Base-by-base conservation (phyloP, 2,329 filamentous ascomycete species). In the Chaetothyriales sp. region DNA sequence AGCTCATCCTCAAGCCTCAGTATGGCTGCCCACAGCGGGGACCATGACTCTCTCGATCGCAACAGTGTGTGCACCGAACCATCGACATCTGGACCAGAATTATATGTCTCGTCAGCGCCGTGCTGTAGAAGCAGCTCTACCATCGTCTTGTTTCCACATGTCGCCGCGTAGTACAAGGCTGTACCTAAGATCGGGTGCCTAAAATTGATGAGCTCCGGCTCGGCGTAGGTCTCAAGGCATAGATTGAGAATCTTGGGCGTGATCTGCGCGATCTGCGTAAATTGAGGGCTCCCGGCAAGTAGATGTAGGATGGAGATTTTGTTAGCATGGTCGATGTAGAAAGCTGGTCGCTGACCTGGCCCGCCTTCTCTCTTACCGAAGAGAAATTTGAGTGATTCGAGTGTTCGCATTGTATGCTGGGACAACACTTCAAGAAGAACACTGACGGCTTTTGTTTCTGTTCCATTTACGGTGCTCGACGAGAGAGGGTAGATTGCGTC, bases 41-140 rank as follows among this genome's bases (percentile, higher is more conserved):
- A 29, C 46, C 46, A 47, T n/a, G 46, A 47, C 46, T 47, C 46
- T n/a, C 22, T 29, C 3, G 46, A n/a, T 47, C 46, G 46, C 18
- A 47, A 47, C 7, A 47, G 46, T 47, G 46, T 47, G 18, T 47
- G 46, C 9, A 47, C 46, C 7, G 46, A 47, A 9, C 25, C 46
- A 28, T 47, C 46, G 18, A 47, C 46, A 28, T 47, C 46, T 29
- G 46, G 46, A 8, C 46, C 46, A 29, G 46, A 5, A 18, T 47
- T 5, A 47, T 47, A 29, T 47, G 46, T 18, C 46, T 47, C 46
- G 47, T 54, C 44, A 37, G 51, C 51, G 25, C 51, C 51, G 47
- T 54, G 51, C 51, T 54, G 25, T 20, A 54, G 25, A 47, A 54
- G 51, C 18, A 54, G 48, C 19, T 51, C 44, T 40, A 54, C 43